Conservation (phyloP, 2,329 filamentous ascomycete genomes). For the Grosmannia huntii region DNA sequence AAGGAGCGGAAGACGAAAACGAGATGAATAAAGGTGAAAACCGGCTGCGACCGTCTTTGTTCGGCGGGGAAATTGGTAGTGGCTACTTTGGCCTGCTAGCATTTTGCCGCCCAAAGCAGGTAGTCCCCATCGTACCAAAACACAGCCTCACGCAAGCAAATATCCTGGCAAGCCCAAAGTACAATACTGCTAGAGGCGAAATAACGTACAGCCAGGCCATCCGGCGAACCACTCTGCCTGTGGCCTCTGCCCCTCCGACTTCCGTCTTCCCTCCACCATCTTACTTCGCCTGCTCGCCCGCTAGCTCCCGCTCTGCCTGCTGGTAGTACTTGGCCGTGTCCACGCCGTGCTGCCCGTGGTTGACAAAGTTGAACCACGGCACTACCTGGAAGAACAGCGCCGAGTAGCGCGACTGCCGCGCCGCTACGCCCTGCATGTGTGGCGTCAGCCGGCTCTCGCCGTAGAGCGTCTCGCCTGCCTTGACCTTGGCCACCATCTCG, state of each 20-base stretch:
- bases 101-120: neutral
- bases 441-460: slow-evolving; percentile 65
- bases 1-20: neutral
- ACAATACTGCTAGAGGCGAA: no score
- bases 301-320: slow-evolving; percentile 86
- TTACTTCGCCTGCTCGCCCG: slow-evolving; percentile 46
- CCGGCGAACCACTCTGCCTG: no score
- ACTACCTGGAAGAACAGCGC: slow-evolving; percentile 72
- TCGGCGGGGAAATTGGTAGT: neutral
- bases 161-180: no score
- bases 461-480: slow-evolving; percentile 81
- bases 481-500: slow-evolving; percentile 96
- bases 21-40: neutral
- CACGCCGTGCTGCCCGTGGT: slow-evolving; percentile 89
- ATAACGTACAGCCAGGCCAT: no score
- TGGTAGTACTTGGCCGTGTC: slow-evolving; percentile 98
- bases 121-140: neutral
- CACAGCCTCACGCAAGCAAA: no score
- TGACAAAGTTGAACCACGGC: slow-evolving; percentile 98
- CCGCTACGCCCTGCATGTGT: slow-evolving; percentile 87
- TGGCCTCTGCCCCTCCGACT: neutral
- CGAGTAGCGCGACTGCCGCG: slow-evolving; percentile 84
- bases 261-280: neutral
- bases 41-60: no score
- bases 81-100: neutral